Evolutionary conservation across 2,329 filamentous ascomycete genomes (phyloP).

Genomic region (Cladorrhinum sp.): DNA sequence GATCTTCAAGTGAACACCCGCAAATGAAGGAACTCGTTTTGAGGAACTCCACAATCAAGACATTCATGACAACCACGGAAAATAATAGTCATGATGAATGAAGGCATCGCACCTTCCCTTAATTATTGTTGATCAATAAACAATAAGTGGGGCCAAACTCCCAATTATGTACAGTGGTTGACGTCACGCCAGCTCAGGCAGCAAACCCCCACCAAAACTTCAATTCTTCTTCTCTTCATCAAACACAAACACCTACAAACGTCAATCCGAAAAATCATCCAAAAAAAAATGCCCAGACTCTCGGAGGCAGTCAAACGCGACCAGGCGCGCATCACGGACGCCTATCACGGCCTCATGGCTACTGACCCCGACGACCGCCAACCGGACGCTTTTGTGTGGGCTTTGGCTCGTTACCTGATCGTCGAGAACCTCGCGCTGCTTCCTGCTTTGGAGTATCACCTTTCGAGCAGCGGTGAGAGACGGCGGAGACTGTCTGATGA

Average conservation of each 20-base stretch:
- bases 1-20: too few relatives aligned
- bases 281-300: slow-evolving; percentile 23
- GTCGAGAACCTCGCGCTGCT: slow-evolving; percentile 26
- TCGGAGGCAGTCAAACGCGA: slow-evolving; percentile 25
- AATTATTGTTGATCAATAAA: neutral
- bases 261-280: neutral
- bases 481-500: slow-evolving; percentile 24
- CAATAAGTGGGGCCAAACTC: neutral
- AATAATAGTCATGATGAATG: too few relatives aligned
- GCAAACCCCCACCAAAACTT: neutral
- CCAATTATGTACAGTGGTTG: slow-evolving; percentile 10
- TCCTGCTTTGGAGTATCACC: slow-evolving; percentile 23
- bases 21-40: too few relatives aligned
- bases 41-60: too few relatives aligned
- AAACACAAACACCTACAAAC: neutral
- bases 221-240: neutral
- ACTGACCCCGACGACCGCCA: slow-evolving; percentile 20
- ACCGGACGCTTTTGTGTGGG: slow-evolving; percentile 26
- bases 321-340: slow-evolving; percentile 20
- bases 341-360: slow-evolving; percentile 16
- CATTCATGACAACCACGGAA: too few relatives aligned
- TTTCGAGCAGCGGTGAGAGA: slow-evolving; percentile 19
- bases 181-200: slow-evolving; percentile 4
- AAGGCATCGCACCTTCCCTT: too few relatives aligned
- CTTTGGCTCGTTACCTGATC: slow-evolving; percentile 24